These are phyloP conservation scores for Aspergillus eucalypticola DNA, from an alignment of 2,329 filamentous ascomycete species.

Conservation along the genomic window DNA sequence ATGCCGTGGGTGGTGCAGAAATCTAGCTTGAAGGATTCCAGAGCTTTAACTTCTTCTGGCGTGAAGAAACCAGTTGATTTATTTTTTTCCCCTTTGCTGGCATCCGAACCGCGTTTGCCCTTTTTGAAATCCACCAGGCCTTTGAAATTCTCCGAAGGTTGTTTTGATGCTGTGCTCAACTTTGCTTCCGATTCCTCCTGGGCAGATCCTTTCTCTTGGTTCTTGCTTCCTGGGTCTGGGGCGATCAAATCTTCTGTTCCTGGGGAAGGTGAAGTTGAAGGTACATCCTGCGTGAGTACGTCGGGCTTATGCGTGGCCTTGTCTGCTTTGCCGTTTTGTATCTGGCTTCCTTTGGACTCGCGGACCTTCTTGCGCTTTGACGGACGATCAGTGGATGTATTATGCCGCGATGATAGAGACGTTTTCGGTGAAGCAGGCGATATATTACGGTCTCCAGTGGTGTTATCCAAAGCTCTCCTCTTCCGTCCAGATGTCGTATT, in stretches of 20 bases:
- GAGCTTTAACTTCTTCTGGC: conserved; percentile 29
- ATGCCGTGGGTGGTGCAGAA: conserved; percentile 36
- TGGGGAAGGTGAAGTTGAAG: background rate
- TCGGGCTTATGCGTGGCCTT: background rate
- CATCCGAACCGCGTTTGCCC: conserved; percentile 9
- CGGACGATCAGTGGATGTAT: conserved; percentile 16
- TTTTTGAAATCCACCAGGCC: background rate
- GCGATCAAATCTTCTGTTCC: background rate
- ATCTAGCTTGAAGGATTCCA: conserved; percentile 36
- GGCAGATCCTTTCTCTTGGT: background rate
- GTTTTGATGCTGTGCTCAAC: background rate
- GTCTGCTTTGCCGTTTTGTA: conserved; percentile 14
- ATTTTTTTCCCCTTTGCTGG: conserved; percentile 18
- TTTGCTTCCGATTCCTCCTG: background rate
- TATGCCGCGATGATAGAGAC: background rate
- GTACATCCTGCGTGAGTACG: background rate
- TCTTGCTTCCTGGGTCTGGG: background rate
- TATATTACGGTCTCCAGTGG: background rate
- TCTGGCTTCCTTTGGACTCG: conserved; percentile 17
- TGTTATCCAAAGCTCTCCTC: conserved; percentile 14
- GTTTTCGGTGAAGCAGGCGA: background rate
- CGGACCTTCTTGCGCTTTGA: conserved; percentile 31
- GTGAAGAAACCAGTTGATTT: conserved; percentile 33
- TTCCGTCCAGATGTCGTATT: conserved; percentile 11
- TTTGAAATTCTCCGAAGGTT: background rate